Conservation (phyloP, 2,329 filamentous ascomycete genomes). For the Xylaria sp. region DNA sequence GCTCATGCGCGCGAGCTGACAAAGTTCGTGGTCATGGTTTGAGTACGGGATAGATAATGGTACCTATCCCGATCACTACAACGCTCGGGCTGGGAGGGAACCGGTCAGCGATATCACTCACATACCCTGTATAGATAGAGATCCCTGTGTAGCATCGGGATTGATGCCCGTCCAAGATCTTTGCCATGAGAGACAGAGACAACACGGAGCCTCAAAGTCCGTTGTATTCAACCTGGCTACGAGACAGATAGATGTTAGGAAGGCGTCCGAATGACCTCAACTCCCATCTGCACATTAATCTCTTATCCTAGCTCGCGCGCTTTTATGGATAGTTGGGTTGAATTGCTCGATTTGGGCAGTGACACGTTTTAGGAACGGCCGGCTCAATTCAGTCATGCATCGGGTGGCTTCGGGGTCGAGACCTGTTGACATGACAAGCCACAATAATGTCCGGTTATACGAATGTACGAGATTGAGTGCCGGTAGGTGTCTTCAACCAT, state of each 20-base stretch:
- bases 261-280: conserved; percentile 14
- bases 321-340: not conserved
- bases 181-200: not conserved
- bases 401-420: conserved; percentile 17
- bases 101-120: conserved; percentile 20
- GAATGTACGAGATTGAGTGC: conserved; percentile 2
- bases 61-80: conserved; percentile 18
- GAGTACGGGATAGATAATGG: conserved; percentile 2
- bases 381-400: conserved; percentile 6
- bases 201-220: conserved; percentile 27
- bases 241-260: not conserved
- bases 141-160: not conserved
- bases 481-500: not conserved
- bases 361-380: conserved; percentile 3
- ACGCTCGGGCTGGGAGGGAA: not conserved
- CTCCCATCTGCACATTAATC: not conserved
- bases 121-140: not conserved
- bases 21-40: conserved; percentile 21
- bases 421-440: conserved; percentile 16
- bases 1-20: conserved; percentile 22
- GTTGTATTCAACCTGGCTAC: conserved; percentile 1
- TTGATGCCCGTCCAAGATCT: not conserved
- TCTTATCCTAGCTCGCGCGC: not conserved
- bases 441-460: conserved; percentile 9
- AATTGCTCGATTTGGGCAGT: conserved; percentile 23